Percentiles rank a stretch among this genome's conserved stretches.
phyloP scores from a whole-genome alignment of 2,329 filamentous ascomycete genomes.

The Aspergillus pseudoglaucus region DNA sequence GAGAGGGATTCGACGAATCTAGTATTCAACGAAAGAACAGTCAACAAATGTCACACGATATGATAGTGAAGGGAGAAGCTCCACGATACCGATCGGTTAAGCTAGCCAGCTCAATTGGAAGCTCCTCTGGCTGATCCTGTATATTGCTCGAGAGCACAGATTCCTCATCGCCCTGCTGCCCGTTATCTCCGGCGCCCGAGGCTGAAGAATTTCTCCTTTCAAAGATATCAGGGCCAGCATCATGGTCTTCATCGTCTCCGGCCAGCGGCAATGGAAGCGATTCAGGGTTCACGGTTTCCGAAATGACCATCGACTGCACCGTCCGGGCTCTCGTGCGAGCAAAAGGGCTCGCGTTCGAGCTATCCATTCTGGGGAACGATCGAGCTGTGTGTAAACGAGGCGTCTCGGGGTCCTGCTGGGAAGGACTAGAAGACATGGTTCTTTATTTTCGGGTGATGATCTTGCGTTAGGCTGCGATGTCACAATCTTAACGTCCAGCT shows the following conservation, averaged over 20 bases:
- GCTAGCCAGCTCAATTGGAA: constrained; percentile 89
- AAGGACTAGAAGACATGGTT: constrained; percentile 21
- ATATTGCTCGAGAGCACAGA: constrained; percentile 30
- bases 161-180: constrained; percentile 25
- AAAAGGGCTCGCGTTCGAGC: constrained; percentile 15
- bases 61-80: background rate
- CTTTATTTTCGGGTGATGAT: constrained; percentile 12
- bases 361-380: constrained; percentile 30
- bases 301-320: constrained; percentile 16
- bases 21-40: constrained; percentile 3
- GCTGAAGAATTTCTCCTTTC: constrained; percentile 36
- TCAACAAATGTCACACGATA: background rate
- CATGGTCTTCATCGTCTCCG: constrained; percentile 17
- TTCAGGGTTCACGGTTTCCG: constrained; percentile 20
- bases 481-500: constrained; percentile 15
- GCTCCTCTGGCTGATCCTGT: constrained; percentile 71
- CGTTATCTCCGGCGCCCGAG: constrained; percentile 23
- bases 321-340: constrained; percentile 20
- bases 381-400: constrained; percentile 21
- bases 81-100: constrained; percentile 68
- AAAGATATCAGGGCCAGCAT: constrained; percentile 35
- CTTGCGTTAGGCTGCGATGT: background rate
- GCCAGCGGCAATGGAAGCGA: constrained; percentile 16
- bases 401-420: constrained; percentile 17
- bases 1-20: constrained; percentile 88